Conservation (phyloP, 306 rosid genomes). For the Quercus aquifolioides region DNA sequence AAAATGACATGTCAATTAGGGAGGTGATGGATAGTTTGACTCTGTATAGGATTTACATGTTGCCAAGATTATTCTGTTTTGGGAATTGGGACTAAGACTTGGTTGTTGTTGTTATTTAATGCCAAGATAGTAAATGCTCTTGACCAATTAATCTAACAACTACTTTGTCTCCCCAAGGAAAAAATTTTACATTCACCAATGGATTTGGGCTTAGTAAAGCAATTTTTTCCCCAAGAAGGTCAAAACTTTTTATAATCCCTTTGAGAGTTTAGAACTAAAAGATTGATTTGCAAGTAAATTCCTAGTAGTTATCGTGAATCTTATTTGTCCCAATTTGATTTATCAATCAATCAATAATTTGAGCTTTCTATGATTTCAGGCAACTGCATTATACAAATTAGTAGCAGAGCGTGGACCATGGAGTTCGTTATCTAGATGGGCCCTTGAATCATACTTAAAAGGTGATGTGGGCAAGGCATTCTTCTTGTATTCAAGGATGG, state of each 20-base stretch:
- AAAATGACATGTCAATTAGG: too few relatives aligned
- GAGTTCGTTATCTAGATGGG: constrained; percentile 99
- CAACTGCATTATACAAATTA: constrained; percentile 79
- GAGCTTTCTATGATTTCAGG: constrained; percentile 47
- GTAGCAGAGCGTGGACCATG: constrained; percentile 99
- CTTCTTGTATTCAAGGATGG: constrained; percentile 93
- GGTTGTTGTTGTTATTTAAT: background rate
- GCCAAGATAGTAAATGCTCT: background rate
- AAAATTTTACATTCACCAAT: background rate
- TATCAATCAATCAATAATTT: constrained; percentile 12
- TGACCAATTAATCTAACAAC: background rate
- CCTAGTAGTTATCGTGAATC: background rate
- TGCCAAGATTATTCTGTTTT: too few relatives aligned
- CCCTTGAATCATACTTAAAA: constrained; percentile 88
- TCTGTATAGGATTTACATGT: too few relatives aligned
- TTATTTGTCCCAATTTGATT: background rate
- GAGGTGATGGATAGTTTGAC: too few relatives aligned
- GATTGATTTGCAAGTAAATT: constrained; percentile 8
- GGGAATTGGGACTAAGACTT: too few relatives aligned
- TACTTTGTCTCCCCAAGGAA: background rate
- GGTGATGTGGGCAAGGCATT: constrained; percentile 92
- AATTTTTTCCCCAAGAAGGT: background rate
- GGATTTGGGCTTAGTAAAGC: background rate
- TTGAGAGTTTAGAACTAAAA: background rate
- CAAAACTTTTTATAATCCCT: background rate